These are phyloP conservation scores for Cryoendolithus antarcticus DNA, from an alignment of 2,329 filamentous ascomycete genomes.

Conservation along the genomic window DNA sequence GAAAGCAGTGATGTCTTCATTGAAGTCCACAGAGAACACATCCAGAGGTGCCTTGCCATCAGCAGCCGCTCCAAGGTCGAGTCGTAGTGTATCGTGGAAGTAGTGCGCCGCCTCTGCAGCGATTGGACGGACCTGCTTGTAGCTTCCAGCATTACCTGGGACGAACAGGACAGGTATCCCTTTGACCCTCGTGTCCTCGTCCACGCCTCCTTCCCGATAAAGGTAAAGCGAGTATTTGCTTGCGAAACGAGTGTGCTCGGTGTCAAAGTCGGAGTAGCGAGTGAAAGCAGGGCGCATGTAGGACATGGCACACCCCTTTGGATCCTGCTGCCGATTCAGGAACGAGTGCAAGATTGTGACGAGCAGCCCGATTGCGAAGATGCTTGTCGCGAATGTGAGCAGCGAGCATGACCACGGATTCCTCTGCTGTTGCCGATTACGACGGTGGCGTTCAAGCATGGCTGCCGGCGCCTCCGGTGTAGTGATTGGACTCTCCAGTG, in stretches of 20 bases:
- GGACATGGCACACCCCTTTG: conserved; percentile 90
- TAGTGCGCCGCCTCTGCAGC: conserved; percentile 85
- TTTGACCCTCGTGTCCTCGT: conserved; percentile 72
- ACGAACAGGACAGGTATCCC: conserved; percentile 93
- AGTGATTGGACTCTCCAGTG: too few species aligned
- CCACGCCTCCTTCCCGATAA: conserved; percentile 81
- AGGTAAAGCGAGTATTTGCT: conserved; percentile 94
- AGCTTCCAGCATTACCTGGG: conserved; percentile 93
- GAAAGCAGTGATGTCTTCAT: conserved; percentile 96
- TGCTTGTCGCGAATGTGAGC: conserved; percentile 42
- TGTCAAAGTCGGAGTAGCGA: conserved; percentile 81
- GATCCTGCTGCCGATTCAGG: conserved; percentile 64
- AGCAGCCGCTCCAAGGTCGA: conserved; percentile 53
- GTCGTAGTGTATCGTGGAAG: conserved; percentile 68
- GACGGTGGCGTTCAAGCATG: too few species aligned
- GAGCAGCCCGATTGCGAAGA: conserved; percentile 42
- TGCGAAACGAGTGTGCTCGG: conserved; percentile 92
- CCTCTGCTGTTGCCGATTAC: conserved; percentile 15
- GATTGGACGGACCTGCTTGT: conserved; percentile 91
- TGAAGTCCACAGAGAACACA: conserved; percentile 98
- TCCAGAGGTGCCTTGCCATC: conserved; percentile 69
- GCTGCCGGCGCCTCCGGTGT: too few species aligned
- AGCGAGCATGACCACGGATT: conserved; percentile 51
- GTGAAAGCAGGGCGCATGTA: conserved; percentile 90
- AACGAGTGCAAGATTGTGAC: conserved; percentile 67